These are phyloP conservation scores for Melaleuca alternifolia DNA, from an alignment of 345 rosid species.

Conservation along the genomic window DNA sequence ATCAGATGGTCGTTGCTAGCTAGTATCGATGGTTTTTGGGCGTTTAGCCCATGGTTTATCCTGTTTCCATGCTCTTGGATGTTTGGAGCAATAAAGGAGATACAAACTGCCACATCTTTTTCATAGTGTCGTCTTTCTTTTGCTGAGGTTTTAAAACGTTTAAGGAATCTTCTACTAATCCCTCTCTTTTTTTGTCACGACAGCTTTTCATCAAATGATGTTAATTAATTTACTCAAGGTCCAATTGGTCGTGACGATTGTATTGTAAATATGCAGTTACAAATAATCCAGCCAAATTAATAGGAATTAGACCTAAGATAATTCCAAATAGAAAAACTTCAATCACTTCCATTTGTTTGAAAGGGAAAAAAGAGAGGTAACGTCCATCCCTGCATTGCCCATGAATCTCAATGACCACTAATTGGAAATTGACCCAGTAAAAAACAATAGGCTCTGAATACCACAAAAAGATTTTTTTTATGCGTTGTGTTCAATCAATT, in stretches of 20 bases:
- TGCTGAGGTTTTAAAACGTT: neutral
- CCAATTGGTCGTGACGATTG: too few relatives aligned
- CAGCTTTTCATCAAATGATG: too few relatives aligned
- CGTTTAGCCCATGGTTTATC: neutral
- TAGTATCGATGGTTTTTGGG: neutral
- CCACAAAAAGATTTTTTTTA: too few relatives aligned
- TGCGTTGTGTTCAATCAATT: too few relatives aligned
- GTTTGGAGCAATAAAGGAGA: neutral
- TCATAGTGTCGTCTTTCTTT: neutral
- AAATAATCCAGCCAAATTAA: too few relatives aligned
- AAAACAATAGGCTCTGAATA: too few relatives aligned
- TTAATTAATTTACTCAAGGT: too few relatives aligned
- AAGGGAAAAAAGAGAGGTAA: neutral
- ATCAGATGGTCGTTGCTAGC: too few relatives aligned
- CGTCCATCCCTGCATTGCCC: neutral
- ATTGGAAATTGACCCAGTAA: neutral
- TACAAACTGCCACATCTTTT: rapidly evolving
- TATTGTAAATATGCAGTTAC: too few relatives aligned
- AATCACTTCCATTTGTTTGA: neutral
- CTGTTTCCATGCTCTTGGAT: rapidly evolving
- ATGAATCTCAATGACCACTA: neutral
- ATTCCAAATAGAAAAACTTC: neutral
- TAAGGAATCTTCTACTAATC: neutral
- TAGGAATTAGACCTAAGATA: too few relatives aligned
- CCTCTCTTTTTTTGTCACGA: neutral